Conservation (phyloP, 805 yeast genomes). For the Starmerella apis region DNA sequence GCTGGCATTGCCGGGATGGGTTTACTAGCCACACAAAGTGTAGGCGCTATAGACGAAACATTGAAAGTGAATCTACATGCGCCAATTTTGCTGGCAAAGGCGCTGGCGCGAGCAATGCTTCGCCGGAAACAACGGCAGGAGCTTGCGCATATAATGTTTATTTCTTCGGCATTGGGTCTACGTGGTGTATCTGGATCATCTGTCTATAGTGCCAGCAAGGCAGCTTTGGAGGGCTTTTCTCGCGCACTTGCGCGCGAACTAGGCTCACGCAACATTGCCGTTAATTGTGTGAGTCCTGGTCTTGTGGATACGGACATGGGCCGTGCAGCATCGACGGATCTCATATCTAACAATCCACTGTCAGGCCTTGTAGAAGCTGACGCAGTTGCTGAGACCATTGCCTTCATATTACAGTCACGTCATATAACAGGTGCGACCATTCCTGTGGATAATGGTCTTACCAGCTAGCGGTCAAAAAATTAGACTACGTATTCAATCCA, state of each 20-base stretch:
- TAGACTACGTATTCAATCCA: no score
- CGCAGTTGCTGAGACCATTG: constrained; percentile 22
- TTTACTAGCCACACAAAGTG: constrained; percentile 39
- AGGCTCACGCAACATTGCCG: constrained; percentile 43
- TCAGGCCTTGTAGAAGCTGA: constrained; percentile 19
- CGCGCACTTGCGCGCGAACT: constrained; percentile 50
- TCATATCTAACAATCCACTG: constrained; percentile 10
- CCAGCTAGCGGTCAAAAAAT: constrained; percentile 6
- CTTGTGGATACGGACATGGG: constrained; percentile 56
- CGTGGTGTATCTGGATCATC: constrained; percentile 43
- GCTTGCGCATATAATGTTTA: constrained; percentile 40
- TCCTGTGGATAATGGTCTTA: constrained; percentile 21
- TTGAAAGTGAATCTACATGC: constrained; percentile 49
- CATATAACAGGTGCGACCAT: constrained; percentile 22
- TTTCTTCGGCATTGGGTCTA: constrained; percentile 51
- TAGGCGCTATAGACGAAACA: constrained; percentile 37
- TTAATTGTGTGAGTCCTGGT: constrained; percentile 62
- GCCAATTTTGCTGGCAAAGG: constrained; percentile 50
- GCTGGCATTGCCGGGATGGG: constrained; percentile 53
- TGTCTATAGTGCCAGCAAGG: constrained; percentile 60
- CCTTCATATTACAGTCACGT: constrained; percentile 14
- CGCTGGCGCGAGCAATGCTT: constrained; percentile 45
- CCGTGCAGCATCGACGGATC: constrained; percentile 8
- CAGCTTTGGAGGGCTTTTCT: constrained; percentile 57
- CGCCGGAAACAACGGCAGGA: constrained; percentile 23